phyloP scores from a whole-genome alignment of 768 basidiomycete species.

The Lyophyllum atratum region DNA sequence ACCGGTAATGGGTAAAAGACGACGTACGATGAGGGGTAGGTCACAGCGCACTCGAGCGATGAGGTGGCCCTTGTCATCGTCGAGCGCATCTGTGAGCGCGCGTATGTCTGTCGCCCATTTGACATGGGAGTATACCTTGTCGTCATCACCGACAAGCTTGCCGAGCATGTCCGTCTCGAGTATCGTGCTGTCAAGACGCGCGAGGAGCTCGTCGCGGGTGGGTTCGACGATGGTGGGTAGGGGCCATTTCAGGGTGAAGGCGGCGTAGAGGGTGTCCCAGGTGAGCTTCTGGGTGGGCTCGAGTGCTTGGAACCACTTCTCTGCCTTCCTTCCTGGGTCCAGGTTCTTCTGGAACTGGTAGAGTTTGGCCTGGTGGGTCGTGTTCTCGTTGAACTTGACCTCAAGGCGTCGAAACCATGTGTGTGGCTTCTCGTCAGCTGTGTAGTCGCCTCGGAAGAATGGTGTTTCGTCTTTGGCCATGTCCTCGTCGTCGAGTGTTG shows the following conservation, averaged over 20 bases:
- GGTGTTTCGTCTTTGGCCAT: background rate
- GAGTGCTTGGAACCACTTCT: background rate
- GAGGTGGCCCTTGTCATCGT: background rate
- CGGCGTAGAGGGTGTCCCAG: background rate
- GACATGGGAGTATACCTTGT: constrained; percentile 3
- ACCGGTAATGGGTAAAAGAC: background rate
- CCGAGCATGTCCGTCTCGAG: background rate
- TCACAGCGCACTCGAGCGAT: background rate
- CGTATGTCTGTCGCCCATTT: background rate
- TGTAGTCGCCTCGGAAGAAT: background rate
- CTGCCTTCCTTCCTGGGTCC: background rate
- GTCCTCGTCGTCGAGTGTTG: no score
- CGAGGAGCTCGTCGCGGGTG: background rate
- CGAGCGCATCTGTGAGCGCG: background rate
- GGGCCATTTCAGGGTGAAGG: background rate
- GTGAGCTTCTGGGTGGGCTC: background rate
- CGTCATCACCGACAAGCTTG: background rate
- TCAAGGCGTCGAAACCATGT: constrained; percentile 3
- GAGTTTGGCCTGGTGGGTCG: background rate
- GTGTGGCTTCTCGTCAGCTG: background rate
- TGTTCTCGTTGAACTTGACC: background rate
- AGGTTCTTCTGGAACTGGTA: background rate
- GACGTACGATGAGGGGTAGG: background rate
- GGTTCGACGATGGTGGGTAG: background rate
- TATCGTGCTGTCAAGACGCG: background rate